Evolutionary conservation across 164 flowering plant genomes (phyloP).

Genomic region (Piper longum): DNA sequence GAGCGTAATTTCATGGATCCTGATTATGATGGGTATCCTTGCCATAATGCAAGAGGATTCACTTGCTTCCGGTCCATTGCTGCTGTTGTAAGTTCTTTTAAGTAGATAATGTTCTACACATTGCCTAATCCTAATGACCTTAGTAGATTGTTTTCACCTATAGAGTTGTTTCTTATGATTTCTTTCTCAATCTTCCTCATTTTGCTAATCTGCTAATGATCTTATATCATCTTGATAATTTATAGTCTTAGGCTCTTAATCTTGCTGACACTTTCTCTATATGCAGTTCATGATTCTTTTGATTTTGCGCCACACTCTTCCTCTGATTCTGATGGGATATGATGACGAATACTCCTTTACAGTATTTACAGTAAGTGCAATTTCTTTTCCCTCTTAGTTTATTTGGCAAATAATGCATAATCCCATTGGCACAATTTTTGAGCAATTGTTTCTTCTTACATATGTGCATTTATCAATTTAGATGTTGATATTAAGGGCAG

Average conservation of each 20-base stretch:
- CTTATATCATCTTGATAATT: background rate
- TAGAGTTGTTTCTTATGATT: too few species aligned
- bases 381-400: background rate
- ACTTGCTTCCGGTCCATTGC: conserved; percentile 63
- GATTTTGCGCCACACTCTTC: conserved; percentile 57
- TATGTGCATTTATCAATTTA: conserved; percentile 12
- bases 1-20: conserved; percentile 34
- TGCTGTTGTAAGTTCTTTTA: conserved; percentile 32
- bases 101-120: background rate
- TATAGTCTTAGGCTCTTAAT: too few species aligned
- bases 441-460: background rate
- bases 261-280: background rate
- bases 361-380: conserved; percentile 31
- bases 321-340: conserved; percentile 39
- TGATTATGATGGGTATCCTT: conserved; percentile 35
- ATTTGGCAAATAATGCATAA: too few species aligned
- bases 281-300: conserved; percentile 58
- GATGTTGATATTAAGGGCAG: conserved; percentile 42
- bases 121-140: background rate
- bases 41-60: conserved; percentile 33
- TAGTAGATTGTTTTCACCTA: too few species aligned
- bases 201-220: background rate
- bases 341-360: conserved; percentile 40
- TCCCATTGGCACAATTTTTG: too few species aligned
- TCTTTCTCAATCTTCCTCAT: background rate